A percentile compares a stretch with the other conserved stretches of the same genome.
Conservation (phyloP, 2,329 filamentous ascomycete species). For the Claviceps pazoutovae region DNA sequence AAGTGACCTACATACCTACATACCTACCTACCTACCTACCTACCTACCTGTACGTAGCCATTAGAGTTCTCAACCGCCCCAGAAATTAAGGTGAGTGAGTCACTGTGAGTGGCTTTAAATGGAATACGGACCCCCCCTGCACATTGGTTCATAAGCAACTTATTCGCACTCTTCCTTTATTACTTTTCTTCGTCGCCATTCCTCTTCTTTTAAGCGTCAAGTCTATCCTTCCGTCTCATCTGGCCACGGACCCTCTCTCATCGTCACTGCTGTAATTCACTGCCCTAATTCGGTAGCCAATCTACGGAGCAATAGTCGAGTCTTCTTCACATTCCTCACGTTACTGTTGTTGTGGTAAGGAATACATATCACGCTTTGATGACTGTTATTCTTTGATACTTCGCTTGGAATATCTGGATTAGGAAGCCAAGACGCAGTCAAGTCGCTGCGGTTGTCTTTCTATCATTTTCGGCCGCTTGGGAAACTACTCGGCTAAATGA, state of each 20-base stretch:
- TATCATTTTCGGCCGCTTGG: not conserved
- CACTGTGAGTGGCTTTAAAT: not conserved
- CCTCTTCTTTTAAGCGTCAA: not conserved
- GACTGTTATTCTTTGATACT: not conserved
- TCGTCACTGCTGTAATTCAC: not conserved
- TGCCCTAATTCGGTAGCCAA: not conserved
- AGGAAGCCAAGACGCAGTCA: slow-evolving; percentile 4
- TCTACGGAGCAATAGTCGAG: not conserved
- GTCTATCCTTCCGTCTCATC: too few species aligned
- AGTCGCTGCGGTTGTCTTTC: not conserved
- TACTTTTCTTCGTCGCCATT: not conserved
- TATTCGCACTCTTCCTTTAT: not conserved
- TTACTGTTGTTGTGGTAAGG: not conserved
- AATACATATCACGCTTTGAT: not conserved
- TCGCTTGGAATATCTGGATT: not conserved
- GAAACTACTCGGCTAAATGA: not conserved
- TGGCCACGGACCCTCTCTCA: not conserved
- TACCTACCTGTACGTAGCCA: too few species aligned
- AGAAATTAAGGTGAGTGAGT: not conserved
- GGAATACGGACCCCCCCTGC: not conserved
- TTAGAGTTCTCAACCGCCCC: not conserved
- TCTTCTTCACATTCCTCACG: not conserved
- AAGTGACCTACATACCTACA: too few species aligned
- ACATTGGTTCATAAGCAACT: not conserved
- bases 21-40: too few species aligned